A percentile compares a stretch with the other conserved stretches of the same genome.
These are phyloP conservation scores for Fraxinus quadrangulata DNA, from an alignment of 257 asterid genomes.

Conservation along the genomic window DNA sequence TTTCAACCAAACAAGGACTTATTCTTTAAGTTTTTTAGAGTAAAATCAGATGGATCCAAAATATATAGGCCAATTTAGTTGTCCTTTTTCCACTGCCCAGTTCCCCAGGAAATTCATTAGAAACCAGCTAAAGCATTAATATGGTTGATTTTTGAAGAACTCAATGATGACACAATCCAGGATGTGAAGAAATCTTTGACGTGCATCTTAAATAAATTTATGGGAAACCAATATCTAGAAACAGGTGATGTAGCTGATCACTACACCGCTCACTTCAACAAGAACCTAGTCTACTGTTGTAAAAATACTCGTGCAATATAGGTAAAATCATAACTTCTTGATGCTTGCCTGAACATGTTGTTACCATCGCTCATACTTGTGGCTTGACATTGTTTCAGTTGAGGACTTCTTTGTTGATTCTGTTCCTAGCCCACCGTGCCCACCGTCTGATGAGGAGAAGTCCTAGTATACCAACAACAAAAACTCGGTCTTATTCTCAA, in stretches of 20 bases:
- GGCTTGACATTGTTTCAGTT: conserved; percentile 45
- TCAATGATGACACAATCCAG: background rate
- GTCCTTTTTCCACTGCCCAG: no score
- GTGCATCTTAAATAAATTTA: no score
- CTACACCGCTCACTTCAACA: background rate
- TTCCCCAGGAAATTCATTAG: background rate
- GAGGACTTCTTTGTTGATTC: conserved; percentile 95
- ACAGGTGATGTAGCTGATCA: background rate
- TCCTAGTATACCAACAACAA: conserved; percentile 39
- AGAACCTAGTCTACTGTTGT: background rate
- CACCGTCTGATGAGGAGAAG: conserved; percentile 82
- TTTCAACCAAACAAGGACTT: no score
- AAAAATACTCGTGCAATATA: background rate
- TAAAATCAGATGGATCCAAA: no score
- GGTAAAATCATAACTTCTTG: background rate
- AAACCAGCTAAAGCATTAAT: background rate
- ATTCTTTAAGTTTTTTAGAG: no score
- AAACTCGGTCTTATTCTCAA: background rate
- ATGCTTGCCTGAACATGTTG: background rate
- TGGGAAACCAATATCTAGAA: background rate
- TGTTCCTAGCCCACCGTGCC: conserved; percentile 62
- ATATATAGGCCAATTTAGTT: no score
- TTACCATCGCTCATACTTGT: conserved; percentile 8
- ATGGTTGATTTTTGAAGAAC: background rate
- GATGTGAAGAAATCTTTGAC: no score